These are phyloP conservation scores for Teratosphaeria epicoccoides DNA, from an alignment of 2,329 filamentous ascomycete genomes.

Conservation along the genomic window DNA sequence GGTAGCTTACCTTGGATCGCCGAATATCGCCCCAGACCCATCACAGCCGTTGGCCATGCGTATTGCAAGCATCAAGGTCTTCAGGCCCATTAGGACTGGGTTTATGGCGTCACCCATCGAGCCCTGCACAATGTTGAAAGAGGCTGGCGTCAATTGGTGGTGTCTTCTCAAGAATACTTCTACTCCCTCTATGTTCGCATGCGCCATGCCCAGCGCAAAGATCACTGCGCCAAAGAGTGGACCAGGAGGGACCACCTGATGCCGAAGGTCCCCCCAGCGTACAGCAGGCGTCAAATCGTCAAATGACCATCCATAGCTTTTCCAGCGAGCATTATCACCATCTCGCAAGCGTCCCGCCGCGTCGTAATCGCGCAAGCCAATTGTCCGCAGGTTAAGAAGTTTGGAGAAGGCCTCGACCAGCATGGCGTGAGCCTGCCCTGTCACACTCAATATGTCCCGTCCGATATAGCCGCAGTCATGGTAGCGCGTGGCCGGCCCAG, in stretches of 20 bases:
- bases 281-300: neutral
- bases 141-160: slow-evolving; percentile 1
- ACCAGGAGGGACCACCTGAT: slow-evolving; percentile 2
- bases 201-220: slow-evolving; percentile 11
- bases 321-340: slow-evolving; percentile 34
- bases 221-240: slow-evolving; percentile 14
- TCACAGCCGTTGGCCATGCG: neutral
- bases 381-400: slow-evolving; percentile 43
- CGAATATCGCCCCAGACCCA: neutral
- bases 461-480: slow-evolving; percentile 6
- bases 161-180: slow-evolving; percentile 17
- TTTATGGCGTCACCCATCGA: slow-evolving; percentile 1
- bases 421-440: slow-evolving; percentile 43
- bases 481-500: too few species aligned
- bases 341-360: slow-evolving; percentile 43
- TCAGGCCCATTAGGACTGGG: slow-evolving; percentile 10
- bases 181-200: slow-evolving; percentile 9
- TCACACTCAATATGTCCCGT: slow-evolving; percentile 21
- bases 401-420: slow-evolving; percentile 47
- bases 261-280: too few species aligned
- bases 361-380: slow-evolving; percentile 52
- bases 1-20: neutral
- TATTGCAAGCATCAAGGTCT: slow-evolving; percentile 12
- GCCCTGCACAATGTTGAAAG: slow-evolving; percentile 8
- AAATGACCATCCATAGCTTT: slow-evolving; percentile 40